Conservation (phyloP, 768 basidiomycete species). For the Phlegmacium glaucopus region DNA sequence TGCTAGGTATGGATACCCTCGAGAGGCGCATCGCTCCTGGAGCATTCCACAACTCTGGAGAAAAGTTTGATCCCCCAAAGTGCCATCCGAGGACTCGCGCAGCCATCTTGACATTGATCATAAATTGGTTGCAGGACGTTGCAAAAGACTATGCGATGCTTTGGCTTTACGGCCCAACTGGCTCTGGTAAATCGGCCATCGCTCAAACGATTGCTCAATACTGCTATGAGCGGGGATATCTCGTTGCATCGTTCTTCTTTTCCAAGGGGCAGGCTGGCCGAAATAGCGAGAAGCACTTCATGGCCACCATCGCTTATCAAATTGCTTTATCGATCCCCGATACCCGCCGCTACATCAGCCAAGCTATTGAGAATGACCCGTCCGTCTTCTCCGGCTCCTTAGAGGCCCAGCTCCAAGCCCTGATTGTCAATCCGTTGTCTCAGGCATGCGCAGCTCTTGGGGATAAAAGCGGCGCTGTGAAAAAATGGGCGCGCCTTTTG, state of each 20-base stretch:
- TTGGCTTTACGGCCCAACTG: slow-evolving; percentile 25
- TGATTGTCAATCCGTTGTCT: slow-evolving; percentile 22
- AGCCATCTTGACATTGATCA: slow-evolving; percentile 18
- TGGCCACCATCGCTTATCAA: slow-evolving; percentile 25
- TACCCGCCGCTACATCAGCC: slow-evolving; percentile 19
- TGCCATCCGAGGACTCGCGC: slow-evolving; percentile 20
- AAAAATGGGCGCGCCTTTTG: slow-evolving; percentile 19
- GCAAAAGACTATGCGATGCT: slow-evolving; percentile 19
- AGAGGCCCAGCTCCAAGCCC: slow-evolving; percentile 22
- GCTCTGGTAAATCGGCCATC: slow-evolving; percentile 23
- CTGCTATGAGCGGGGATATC: slow-evolving; percentile 16
- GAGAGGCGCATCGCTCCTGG: slow-evolving; percentile 25
- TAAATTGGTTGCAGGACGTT: slow-evolving; percentile 18
- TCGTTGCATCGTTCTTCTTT: slow-evolving; percentile 26
- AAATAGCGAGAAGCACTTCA: slow-evolving; percentile 25
- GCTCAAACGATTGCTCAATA: slow-evolving; percentile 20
- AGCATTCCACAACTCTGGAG: slow-evolving; percentile 22
- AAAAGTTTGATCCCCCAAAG: slow-evolving; percentile 20
- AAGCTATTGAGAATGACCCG: slow-evolving; percentile 24
- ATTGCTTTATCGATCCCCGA: slow-evolving; percentile 23
- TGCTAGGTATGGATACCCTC: slow-evolving; percentile 22
- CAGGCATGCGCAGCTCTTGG: slow-evolving; percentile 15
- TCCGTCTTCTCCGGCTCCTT: slow-evolving; percentile 21
- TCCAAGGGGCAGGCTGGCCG: slow-evolving; percentile 16
- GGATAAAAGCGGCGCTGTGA: slow-evolving; percentile 9